These are phyloP conservation scores for Sarocladium kiliense DNA, from an alignment of 2,329 filamentous ascomycete genomes.

Conservation along the genomic window DNA sequence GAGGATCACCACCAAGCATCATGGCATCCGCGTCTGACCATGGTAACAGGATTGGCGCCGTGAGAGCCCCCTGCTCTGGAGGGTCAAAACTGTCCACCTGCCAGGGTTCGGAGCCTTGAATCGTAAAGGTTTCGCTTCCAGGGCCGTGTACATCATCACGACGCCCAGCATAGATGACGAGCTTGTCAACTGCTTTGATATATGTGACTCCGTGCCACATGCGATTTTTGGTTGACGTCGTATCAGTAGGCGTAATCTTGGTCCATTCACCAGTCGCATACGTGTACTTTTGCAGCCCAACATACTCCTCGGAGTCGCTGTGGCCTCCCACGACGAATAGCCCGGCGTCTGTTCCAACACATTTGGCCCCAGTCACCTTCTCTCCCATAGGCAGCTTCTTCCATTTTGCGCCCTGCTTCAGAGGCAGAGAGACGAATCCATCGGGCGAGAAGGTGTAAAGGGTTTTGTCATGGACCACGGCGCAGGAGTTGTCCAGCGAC, in stretches of 20 bases:
- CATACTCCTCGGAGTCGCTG: slow-evolving; percentile 48
- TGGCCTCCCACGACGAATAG: slow-evolving; percentile 80
- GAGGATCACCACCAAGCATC: slow-evolving; percentile 63
- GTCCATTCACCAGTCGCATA: slow-evolving; percentile 51
- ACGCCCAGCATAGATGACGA: slow-evolving; percentile 77
- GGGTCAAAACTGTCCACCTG: not conserved
- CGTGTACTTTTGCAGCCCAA: slow-evolving; percentile 67
- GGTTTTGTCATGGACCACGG: slow-evolving; percentile 72
- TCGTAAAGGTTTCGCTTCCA: slow-evolving; percentile 71
- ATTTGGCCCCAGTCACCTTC: slow-evolving; percentile 68
- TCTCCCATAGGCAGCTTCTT: slow-evolving; percentile 58
- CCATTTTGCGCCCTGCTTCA: slow-evolving; percentile 71
- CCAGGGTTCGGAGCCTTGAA: slow-evolving; percentile 63
- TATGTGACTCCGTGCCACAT: slow-evolving; percentile 72
- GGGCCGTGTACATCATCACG: slow-evolving; percentile 51
- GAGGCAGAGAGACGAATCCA: slow-evolving; percentile 63
- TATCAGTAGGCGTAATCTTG: slow-evolving; percentile 34
- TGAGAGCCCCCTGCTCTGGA: slow-evolving; percentile 30
- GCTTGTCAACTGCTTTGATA: slow-evolving; percentile 61
- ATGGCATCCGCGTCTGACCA: slow-evolving; percentile 69
- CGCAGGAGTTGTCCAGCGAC: slow-evolving; percentile 72
- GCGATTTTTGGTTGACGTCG: slow-evolving; percentile 58
- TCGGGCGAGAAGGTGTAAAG: slow-evolving; percentile 77
- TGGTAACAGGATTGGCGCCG: slow-evolving; percentile 64
- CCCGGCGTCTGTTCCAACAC: slow-evolving; percentile 65